Evolutionary conservation across 2,329 filamentous ascomycete species (phyloP).

Genomic region (Cladorrhinum sp.): DNA sequence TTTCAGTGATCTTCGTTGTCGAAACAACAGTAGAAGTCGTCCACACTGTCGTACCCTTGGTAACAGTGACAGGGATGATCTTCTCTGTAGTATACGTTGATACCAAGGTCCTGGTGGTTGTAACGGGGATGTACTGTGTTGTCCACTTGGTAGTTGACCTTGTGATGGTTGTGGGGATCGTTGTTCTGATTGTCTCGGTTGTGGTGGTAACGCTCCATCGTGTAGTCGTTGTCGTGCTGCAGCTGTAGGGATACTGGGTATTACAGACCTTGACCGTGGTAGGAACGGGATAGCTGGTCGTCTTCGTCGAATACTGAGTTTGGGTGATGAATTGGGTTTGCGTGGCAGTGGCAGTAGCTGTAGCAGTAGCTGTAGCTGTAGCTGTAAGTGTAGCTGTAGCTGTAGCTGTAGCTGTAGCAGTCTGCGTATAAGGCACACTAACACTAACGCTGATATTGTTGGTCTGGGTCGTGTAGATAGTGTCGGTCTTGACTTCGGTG

Average conservation of each 20-base stretch:
- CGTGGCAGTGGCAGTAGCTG: slow-evolving; percentile 5
- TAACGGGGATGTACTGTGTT: neutral
- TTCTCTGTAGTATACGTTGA: slow-evolving; percentile 6
- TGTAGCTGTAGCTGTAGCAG: slow-evolving; percentile 5
- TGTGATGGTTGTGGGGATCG: slow-evolving; percentile 12
- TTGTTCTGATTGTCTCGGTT: slow-evolving; percentile 3
- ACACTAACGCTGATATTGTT: slow-evolving; percentile 12
- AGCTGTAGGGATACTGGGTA: slow-evolving; percentile 11
- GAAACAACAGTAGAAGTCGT: slow-evolving; percentile 7
- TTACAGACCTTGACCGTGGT: slow-evolving; percentile 23
- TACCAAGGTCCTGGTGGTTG: neutral
- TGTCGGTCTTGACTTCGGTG: slow-evolving; percentile 4
- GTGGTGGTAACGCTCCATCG: slow-evolving; percentile 19
- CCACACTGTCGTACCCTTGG: slow-evolving; percentile 10
- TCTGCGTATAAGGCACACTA: neutral
- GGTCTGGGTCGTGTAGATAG: slow-evolving; percentile 11
- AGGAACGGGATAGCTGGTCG: slow-evolving; percentile 24
- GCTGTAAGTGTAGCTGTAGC: neutral
- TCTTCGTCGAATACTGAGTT: slow-evolving; percentile 16
- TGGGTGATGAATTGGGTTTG: slow-evolving; percentile 19
- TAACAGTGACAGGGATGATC: slow-evolving; percentile 9
- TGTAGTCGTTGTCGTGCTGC: slow-evolving; percentile 23
- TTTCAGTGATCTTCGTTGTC: slow-evolving; percentile 9
- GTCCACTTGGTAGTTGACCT: slow-evolving; percentile 7
- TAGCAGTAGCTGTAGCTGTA: neutral